These are phyloP conservation scores for Suhomyces tanzawaensis DNA, from an alignment of 805 yeast species.

Conservation along the genomic window DNA sequence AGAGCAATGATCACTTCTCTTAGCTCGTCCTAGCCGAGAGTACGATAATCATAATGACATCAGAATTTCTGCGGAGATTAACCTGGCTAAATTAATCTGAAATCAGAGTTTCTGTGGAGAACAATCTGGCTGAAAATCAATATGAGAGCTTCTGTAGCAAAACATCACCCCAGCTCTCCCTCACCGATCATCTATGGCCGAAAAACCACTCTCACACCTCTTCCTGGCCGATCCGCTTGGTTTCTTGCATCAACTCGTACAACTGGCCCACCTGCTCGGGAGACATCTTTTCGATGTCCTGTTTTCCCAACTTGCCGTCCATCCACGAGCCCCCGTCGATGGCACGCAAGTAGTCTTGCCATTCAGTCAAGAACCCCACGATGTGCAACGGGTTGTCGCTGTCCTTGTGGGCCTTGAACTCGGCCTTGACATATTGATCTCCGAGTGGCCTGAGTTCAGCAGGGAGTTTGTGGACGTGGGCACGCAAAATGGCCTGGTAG, in stretches of 20 bases:
- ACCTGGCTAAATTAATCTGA: too few species aligned
- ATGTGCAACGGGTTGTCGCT: conserved; percentile 90
- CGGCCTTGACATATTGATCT: conserved; percentile 84
- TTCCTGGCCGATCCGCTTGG: conserved; percentile 36
- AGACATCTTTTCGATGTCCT: conserved; percentile 75
- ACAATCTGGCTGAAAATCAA: too few species aligned
- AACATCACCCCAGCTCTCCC: too few species aligned
- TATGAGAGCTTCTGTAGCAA: too few species aligned
- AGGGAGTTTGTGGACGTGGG: conserved; percentile 67
- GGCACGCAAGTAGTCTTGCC: conserved; percentile 81
- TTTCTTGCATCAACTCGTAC: conserved; percentile 77
- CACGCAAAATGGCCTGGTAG: conserved; percentile 77
- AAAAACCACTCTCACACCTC: background rate
- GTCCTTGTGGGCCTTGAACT: conserved; percentile 78
- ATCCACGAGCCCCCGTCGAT: conserved; percentile 49
- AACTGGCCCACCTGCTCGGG: conserved; percentile 86
- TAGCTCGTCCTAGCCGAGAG: too few species aligned
- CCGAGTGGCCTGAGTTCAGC: conserved; percentile 73
- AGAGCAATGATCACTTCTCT: too few species aligned
- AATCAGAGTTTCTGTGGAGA: too few species aligned
- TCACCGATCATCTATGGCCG: background rate
- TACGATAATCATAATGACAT: too few species aligned
- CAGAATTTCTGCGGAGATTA: too few species aligned
- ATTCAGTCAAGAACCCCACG: conserved; percentile 86
- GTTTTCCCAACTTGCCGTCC: conserved; percentile 51